phyloP scores from a whole-genome alignment of 176 grass and related monocot species.

The Saccharum spontaneum region DNA sequence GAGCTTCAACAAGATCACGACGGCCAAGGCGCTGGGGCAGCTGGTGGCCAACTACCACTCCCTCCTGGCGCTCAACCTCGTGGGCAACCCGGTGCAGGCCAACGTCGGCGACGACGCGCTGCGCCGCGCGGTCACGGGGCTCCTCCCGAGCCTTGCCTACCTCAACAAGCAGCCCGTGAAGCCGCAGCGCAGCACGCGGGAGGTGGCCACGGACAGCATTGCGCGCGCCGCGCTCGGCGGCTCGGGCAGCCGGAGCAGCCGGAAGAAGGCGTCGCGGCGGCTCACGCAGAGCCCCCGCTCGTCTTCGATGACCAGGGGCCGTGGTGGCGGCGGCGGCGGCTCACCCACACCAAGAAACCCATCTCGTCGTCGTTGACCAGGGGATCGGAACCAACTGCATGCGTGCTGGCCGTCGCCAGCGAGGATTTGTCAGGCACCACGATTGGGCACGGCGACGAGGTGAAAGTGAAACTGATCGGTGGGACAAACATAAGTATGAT shows the following conservation, averaged over 20 bases:
- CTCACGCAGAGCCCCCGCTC: constrained; percentile 39
- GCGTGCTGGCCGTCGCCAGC: no score
- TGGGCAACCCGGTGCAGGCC: constrained; percentile 87
- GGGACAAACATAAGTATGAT: background rate
- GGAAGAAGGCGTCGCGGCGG: constrained; percentile 45
- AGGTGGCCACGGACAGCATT: constrained; percentile 62
- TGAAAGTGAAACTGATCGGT: background rate
- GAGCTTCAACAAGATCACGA: constrained; percentile 95
- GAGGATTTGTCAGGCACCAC: background rate
- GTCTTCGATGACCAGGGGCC: background rate
- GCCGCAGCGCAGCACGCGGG: constrained; percentile 62
- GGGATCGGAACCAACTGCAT: background rate
- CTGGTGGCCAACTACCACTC: constrained; percentile 98
- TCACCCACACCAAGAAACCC: background rate
- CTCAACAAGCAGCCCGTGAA: constrained; percentile 90
- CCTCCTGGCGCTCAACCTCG: constrained; percentile 83
- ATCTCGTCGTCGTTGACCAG: background rate
- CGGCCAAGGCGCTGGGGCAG: constrained; percentile 87
- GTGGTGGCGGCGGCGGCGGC: background rate
- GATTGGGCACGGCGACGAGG: background rate
- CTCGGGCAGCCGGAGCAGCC: constrained; percentile 4
- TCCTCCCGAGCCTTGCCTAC: constrained; percentile 76
- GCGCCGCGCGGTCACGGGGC: constrained; percentile 60
- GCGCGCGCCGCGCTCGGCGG: constrained; percentile 76
- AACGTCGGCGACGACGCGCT: constrained; percentile 94